Conservation (phyloP, 2,329 filamentous ascomycete species). For the Trichoderma aggressivum region DNA sequence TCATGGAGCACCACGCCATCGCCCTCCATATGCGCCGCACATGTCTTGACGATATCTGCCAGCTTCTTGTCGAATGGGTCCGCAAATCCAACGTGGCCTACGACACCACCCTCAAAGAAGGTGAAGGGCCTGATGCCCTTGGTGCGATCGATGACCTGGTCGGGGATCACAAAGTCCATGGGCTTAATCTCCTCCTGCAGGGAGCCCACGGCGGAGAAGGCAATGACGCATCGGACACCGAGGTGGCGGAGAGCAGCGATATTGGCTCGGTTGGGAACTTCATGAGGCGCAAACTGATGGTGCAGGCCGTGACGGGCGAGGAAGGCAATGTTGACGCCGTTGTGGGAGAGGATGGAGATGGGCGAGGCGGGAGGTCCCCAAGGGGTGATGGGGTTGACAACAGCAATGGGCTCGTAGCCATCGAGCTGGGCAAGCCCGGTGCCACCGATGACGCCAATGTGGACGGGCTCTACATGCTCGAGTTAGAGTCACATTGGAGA, state of each 20-base stretch:
- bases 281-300: slow-evolving; percentile 89
- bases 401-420: slow-evolving; percentile 80
- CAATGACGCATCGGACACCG: slow-evolving; percentile 86
- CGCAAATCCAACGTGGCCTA: slow-evolving; percentile 91
- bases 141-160: slow-evolving; percentile 95
- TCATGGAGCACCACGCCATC: slow-evolving; percentile 83
- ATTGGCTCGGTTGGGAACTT: slow-evolving; percentile 92
- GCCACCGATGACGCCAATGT: slow-evolving; percentile 88
- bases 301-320: slow-evolving; percentile 85
- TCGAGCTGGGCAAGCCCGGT: slow-evolving; percentile 87
- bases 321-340: slow-evolving; percentile 81
- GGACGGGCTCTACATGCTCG: slow-evolving; percentile 56
- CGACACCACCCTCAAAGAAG: slow-evolving; percentile 89
- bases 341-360: slow-evolving; percentile 86
- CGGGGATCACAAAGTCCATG: slow-evolving; percentile 92
- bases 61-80: slow-evolving; percentile 87
- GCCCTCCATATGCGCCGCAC: slow-evolving; percentile 71
- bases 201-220: slow-evolving; percentile 92
- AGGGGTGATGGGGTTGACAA: slow-evolving; percentile 73
- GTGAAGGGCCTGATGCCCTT: slow-evolving; percentile 94
- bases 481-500: neutral
- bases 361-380: slow-evolving; percentile 77
- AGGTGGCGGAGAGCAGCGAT: slow-evolving; percentile 93
- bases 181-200: slow-evolving; percentile 90
- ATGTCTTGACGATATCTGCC: slow-evolving; percentile 71